Evolutionary conservation across 305 asterid genomes (phyloP).

Genomic region (Andrographis paniculata): DNA sequence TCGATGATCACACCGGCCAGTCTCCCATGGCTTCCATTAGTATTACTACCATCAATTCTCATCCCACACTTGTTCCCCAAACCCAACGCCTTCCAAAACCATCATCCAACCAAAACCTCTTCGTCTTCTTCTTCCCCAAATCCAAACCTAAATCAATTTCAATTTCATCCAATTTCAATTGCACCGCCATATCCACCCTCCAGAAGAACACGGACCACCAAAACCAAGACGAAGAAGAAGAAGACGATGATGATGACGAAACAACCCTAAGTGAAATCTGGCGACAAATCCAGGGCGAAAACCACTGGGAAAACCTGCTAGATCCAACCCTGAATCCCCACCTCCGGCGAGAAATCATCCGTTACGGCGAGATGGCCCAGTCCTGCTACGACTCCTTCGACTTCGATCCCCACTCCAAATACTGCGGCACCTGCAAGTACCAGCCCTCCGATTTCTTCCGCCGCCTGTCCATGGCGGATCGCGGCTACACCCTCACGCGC

Average conservation of each 20-base stretch:
- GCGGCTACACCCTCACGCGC: constrained; percentile 50
- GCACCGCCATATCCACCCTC: too few species aligned
- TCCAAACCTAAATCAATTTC: too few species aligned
- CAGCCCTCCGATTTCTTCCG: constrained; percentile 36
- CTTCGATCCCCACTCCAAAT: constrained; percentile 64
- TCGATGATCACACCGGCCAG: too few species aligned
- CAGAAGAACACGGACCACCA: too few species aligned
- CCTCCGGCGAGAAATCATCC: constrained; percentile 47
- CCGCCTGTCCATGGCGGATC: constrained; percentile 37
- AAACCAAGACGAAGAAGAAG: too few species aligned
- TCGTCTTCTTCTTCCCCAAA: too few species aligned
- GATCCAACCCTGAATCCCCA: constrained; percentile 65
- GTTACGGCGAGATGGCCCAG: constrained; percentile 67
- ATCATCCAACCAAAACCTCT: too few species aligned
- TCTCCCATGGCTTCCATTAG: too few species aligned
- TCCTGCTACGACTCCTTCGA: constrained; percentile 80
- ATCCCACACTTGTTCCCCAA: too few species aligned
- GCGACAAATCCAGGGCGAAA: constrained; percentile 49
- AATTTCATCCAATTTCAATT: too few species aligned
- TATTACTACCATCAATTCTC: too few species aligned
- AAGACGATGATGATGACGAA: constrained; percentile 8
- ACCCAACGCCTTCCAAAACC: too few species aligned
- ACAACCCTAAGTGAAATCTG: constrained; percentile 38
- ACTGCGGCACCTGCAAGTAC: constrained; percentile 79
- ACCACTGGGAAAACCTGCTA: constrained; percentile 42